A percentile compares a stretch with the other conserved stretches of the same genome.
These are phyloP conservation scores for Trichothecium sympodiale DNA, from an alignment of 2,329 filamentous ascomycete species.

Conservation along the genomic window DNA sequence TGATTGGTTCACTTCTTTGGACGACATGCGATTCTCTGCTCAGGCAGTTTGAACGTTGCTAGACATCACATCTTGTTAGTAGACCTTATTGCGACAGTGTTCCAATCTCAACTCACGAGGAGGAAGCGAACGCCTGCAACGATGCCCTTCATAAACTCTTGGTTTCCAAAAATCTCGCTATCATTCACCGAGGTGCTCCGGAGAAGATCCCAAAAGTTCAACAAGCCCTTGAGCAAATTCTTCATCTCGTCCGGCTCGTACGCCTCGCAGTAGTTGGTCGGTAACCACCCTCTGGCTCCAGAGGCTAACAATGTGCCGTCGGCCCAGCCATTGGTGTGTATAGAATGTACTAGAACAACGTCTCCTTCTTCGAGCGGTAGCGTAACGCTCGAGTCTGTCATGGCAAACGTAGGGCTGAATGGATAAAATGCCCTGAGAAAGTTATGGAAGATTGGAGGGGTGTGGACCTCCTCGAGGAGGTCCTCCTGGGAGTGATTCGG, in stretches of 20 bases:
- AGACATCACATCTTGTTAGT: no score
- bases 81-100: no score
- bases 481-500: slow-evolving; percentile 58
- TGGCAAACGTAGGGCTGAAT: slow-evolving; percentile 69
- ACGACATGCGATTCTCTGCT: slow-evolving; percentile 71
- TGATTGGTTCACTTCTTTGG: slow-evolving; percentile 62
- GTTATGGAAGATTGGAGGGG: slow-evolving; percentile 72
- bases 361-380: slow-evolving; percentile 83
- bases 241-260: slow-evolving; percentile 86
- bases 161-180: slow-evolving; percentile 70
- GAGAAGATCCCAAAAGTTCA: slow-evolving; percentile 87
- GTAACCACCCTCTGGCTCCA: slow-evolving; percentile 85
- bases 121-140: slow-evolving; percentile 88
- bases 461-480: slow-evolving; percentile 28
- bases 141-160: slow-evolving; percentile 88
- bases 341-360: slow-evolving; percentile 85
- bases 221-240: slow-evolving; percentile 71
- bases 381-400: slow-evolving; percentile 78
- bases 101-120: slow-evolving; percentile 54
- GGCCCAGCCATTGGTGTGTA: slow-evolving; percentile 97
- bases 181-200: slow-evolving; percentile 67
- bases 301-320: slow-evolving; percentile 84
- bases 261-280: slow-evolving; percentile 94
- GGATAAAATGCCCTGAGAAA: slow-evolving; percentile 91
- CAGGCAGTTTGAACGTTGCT: slow-evolving; percentile 84